phyloP scores from a whole-genome alignment of 1,284 basidiomycete genomes.

The Ustilago shanxiensis region DNA sequence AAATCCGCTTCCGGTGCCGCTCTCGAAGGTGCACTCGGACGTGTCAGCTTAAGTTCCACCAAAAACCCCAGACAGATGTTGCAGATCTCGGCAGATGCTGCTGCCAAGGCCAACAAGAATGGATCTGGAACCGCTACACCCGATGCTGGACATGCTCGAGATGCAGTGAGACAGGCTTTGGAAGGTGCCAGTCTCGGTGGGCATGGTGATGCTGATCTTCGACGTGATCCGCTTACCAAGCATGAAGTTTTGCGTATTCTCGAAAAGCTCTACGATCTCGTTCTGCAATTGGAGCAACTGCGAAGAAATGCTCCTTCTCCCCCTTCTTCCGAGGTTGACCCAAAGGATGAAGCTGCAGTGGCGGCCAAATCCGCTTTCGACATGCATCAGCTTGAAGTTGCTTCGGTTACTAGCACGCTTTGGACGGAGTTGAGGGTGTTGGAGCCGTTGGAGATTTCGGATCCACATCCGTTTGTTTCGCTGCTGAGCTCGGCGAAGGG shows the following conservation, averaged over 20 bases:
- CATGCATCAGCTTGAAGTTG: conserved; percentile 51
- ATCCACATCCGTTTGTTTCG: conserved; percentile 96
- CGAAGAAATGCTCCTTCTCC: conserved; percentile 80
- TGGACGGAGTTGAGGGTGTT: conserved; percentile 88
- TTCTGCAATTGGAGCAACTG: conserved; percentile 87
- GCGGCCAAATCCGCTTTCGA: conserved; percentile 28
- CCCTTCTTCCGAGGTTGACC: conserved; percentile 44
- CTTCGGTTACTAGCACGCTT: conserved; percentile 71
- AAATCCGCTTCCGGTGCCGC: conserved; percentile 60
- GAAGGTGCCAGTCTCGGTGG: conserved; percentile 60
- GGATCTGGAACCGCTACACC: conserved; percentile 29
- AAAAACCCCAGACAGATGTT: conserved; percentile 93
- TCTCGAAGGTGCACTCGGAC: conserved; percentile 95
- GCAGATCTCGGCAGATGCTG: conserved; percentile 77
- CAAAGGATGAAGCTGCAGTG: conserved; percentile 70
- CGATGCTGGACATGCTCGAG: conserved; percentile 41
- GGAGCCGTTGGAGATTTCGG: conserved; percentile 92
- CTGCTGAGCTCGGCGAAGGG: conserved; percentile 90
- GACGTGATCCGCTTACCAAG: conserved; percentile 76
- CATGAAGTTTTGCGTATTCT: conserved; percentile 84
- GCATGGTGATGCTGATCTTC: conserved; percentile 73
- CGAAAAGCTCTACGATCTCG: conserved; percentile 87
- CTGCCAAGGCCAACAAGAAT: conserved; percentile 39
- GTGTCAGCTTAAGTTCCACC: conserved; percentile 89
- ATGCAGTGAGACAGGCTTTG: conserved; percentile 64